Evolutionary conservation across 1,139 yeast genomes (phyloP).

Genomic region (Arxiozyma bovina): DNA sequence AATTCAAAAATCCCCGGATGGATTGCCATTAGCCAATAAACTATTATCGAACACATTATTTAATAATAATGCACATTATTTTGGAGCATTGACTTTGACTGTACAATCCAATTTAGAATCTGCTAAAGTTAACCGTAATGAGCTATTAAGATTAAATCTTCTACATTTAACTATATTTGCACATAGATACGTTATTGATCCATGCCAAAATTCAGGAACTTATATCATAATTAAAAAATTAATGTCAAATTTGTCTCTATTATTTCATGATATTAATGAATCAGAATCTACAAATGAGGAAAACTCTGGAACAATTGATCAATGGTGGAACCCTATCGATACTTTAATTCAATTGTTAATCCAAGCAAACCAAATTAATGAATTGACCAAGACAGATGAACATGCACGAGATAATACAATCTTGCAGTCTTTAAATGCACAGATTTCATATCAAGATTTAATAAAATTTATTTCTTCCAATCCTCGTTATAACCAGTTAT

Average conservation of each 20-base stretch:
- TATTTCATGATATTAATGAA: conserved; percentile 36
- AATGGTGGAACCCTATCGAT: conserved; percentile 37
- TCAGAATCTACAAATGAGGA: neutral
- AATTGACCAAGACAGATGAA: conserved; percentile 12
- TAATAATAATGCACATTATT: conserved; percentile 49
- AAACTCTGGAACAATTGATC: conserved; percentile 5
- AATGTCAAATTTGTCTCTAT: conserved; percentile 46
- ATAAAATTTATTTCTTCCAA: conserved; percentile 21
- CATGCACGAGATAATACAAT: conserved; percentile 10
- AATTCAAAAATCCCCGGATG: conserved; percentile 47
- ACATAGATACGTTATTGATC: conserved; percentile 12
- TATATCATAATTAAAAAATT: conserved; percentile 37
- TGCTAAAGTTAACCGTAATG: conserved; percentile 14
- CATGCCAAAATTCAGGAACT: conserved; percentile 9
- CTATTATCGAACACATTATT: conserved; percentile 34
- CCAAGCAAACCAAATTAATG: conserved; percentile 9
- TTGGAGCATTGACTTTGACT: conserved; percentile 65
- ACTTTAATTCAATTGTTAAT: conserved; percentile 26
- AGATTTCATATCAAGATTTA: conserved; percentile 23
- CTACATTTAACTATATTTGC: conserved; percentile 20
- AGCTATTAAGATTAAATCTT: conserved; percentile 24
- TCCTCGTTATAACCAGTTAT: conserved; percentile 18
- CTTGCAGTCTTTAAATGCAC: conserved; percentile 11
- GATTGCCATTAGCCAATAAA: conserved; percentile 43
- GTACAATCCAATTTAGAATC: conserved; percentile 39